Percentiles rank a stretch among this genome's conserved stretches.
These are phyloP conservation scores for Coniochaeta sp. DNA, from an alignment of 2,329 filamentous ascomycete species.

Conservation along the genomic window DNA sequence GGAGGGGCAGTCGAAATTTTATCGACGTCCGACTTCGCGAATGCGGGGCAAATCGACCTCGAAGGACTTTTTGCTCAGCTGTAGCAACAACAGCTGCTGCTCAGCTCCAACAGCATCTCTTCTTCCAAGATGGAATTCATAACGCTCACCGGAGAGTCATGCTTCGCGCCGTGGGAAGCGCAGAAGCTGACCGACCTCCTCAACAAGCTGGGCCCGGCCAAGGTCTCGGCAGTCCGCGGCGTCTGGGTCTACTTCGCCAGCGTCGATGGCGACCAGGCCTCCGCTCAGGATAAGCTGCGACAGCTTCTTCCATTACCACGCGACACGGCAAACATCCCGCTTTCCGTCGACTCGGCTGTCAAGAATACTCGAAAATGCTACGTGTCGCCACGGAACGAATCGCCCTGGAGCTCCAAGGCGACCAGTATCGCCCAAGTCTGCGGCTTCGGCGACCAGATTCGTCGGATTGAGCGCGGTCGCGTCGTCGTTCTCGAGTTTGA, in stretches of 20 bases:
- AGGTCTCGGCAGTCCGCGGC: slow-evolving; percentile 41
- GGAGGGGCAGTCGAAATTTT: not conserved
- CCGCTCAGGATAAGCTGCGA: slow-evolving; percentile 37
- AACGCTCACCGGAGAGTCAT: slow-evolving; percentile 29
- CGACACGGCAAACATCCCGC: slow-evolving; percentile 16
- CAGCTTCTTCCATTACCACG: slow-evolving; percentile 36
- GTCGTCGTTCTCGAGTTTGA: slow-evolving; percentile 63
- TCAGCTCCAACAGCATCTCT: not conserved
- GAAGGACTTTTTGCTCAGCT: not conserved
- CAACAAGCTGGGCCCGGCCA: slow-evolving; percentile 27
- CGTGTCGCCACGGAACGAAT: slow-evolving; percentile 71
- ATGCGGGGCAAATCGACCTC: not conserved
- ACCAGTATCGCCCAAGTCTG: slow-evolving; percentile 92
- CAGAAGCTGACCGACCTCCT: slow-evolving; percentile 35
- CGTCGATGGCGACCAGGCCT: slow-evolving; percentile 36
- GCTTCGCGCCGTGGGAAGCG: slow-evolving; percentile 40
- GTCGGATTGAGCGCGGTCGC: slow-evolving; percentile 82
- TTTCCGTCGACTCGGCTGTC: not conserved
- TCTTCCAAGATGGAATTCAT: slow-evolving; percentile 14
- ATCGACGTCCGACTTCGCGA: not conserved
- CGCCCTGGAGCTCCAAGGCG: slow-evolving; percentile 95
- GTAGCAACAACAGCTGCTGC: not conserved
- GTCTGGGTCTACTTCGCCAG: slow-evolving; percentile 62
- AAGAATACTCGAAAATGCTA: slow-evolving; percentile 26
- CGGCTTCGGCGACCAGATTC: slow-evolving; percentile 61